A percentile compares a stretch with the other conserved stretches of the same genome.
These are phyloP conservation scores for Macroventuria anomochaeta DNA, from an alignment of 2,329 filamentous ascomycete genomes.

Conservation along the genomic window DNA sequence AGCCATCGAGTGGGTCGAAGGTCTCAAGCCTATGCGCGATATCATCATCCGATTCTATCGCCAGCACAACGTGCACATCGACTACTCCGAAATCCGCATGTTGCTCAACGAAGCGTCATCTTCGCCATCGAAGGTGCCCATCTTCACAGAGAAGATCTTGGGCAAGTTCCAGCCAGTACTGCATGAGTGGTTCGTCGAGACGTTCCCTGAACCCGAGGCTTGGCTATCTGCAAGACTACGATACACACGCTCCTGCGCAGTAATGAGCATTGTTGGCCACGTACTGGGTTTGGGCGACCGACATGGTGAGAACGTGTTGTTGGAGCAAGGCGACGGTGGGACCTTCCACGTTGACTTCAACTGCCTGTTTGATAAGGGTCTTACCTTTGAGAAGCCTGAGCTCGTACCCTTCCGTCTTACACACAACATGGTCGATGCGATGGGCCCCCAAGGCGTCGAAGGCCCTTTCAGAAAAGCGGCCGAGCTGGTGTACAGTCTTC, in stretches of 20 bases:
- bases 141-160: constrained; percentile 73
- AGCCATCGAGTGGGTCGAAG: constrained; percentile 98
- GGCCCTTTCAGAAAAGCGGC: constrained; percentile 88
- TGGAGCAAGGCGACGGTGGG: constrained; percentile 92
- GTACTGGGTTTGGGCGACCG: constrained; percentile 92
- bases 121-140: constrained; percentile 65
- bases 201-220: constrained; percentile 87
- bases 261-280: constrained; percentile 99
- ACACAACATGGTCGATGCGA: constrained; percentile 98
- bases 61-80: constrained; percentile 69
- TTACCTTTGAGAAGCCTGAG: constrained; percentile 94
- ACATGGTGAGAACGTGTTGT: constrained; percentile 94
- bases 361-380: constrained; percentile 97
- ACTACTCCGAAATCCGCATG: constrained; percentile 70
- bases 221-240: constrained; percentile 90
- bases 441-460: constrained; percentile 93
- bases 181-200: constrained; percentile 93
- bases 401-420: constrained; percentile 94
- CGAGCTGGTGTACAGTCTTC: constrained; percentile 82
- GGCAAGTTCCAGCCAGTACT: constrained; percentile 83
- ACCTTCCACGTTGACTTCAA: constrained; percentile 99
- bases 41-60: constrained; percentile 82
- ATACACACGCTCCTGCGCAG: constrained; percentile 92
- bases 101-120: constrained; percentile 70
- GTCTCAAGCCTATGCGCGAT: constrained; percentile 90